A percentile compares a stretch with the other conserved stretches of the same genome.
Conservation (phyloP, 1,139 yeast genomes). For the Yamadazyma triangularis region DNA sequence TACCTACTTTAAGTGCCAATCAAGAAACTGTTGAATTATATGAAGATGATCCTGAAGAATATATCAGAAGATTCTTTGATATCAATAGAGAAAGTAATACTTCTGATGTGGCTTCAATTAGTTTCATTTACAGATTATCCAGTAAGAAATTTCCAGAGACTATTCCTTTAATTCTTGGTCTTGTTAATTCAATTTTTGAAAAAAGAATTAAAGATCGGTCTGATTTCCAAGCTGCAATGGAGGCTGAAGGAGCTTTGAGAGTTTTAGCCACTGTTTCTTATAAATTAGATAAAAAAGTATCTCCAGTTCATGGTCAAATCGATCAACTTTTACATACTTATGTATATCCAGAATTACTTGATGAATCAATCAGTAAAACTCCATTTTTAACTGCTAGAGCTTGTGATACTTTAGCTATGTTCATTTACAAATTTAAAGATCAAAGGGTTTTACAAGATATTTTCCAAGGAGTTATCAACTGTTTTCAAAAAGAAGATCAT, state of each 20-base stretch:
- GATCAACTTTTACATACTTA: slow-evolving; percentile 42
- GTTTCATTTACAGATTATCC: slow-evolving; percentile 55
- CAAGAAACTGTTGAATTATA: slow-evolving; percentile 56
- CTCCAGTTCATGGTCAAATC: slow-evolving; percentile 44
- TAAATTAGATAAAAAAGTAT: slow-evolving; percentile 32
- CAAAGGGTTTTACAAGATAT: slow-evolving; percentile 37
- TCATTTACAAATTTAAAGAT: slow-evolving; percentile 37
- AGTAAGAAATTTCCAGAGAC: slow-evolving; percentile 46
- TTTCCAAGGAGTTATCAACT: slow-evolving; percentile 40
- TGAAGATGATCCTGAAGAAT: slow-evolving; percentile 73
- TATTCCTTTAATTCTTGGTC: slow-evolving; percentile 34
- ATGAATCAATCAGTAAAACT: slow-evolving; percentile 22
- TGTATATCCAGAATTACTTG: slow-evolving; percentile 44
- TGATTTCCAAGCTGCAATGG: slow-evolving; percentile 31
- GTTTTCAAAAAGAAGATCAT: slow-evolving; percentile 41
- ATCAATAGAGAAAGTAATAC: slow-evolving; percentile 68
- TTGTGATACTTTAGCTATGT: slow-evolving; percentile 51
- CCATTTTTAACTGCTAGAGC: slow-evolving; percentile 56
- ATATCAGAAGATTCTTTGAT: slow-evolving; percentile 65
- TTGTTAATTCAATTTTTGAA: slow-evolving; percentile 50
- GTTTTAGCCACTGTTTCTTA: slow-evolving; percentile 44
- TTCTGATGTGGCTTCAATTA: slow-evolving; percentile 79
- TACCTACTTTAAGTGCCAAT: slow-evolving; percentile 58
- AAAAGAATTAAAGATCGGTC: slow-evolving; percentile 31
- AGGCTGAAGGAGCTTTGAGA: slow-evolving; percentile 50